Conservation (phyloP, 129 eudicot genomes). For the Artemisia tridentata region DNA sequence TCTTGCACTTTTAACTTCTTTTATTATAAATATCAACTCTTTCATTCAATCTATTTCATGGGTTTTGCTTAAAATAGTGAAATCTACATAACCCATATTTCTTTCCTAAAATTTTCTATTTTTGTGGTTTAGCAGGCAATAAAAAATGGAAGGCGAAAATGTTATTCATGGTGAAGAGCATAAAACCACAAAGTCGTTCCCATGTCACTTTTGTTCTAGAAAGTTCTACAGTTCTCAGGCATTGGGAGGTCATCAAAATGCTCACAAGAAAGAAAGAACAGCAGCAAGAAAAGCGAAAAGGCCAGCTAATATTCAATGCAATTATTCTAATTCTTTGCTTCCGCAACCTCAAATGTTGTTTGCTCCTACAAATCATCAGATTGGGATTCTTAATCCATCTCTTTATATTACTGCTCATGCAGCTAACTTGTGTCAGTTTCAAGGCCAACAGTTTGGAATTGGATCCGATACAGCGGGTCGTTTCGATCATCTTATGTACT, state of each 20-base stretch:
- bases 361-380: conserved; percentile 42
- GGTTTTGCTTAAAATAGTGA: conserved; percentile 12
- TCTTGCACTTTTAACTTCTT: conserved; percentile 1
- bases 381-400: conserved; percentile 48
- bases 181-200: conserved; percentile 47
- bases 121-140: conserved; percentile 28
- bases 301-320: conserved; percentile 32
- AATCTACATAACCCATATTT: conserved; percentile 4
- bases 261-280: conserved; percentile 80
- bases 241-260: conserved; percentile 89
- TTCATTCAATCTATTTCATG: conserved; percentile 12
- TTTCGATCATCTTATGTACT: conserved; percentile 44
- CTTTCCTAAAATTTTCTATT: background rate
- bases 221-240: conserved; percentile 89
- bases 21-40: background rate
- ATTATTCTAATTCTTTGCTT: conserved; percentile 35
- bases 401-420: conserved; percentile 58
- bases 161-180: conserved; percentile 28
- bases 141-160: conserved; percentile 51
- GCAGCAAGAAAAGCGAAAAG: conserved; percentile 68
- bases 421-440: conserved; percentile 48
- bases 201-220: conserved; percentile 76
- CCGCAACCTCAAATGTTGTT: conserved; percentile 54
- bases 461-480: conserved; percentile 52
- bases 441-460: conserved; percentile 56